Base-by-base conservation (phyloP, 1,284 basidiomycete genomes). In the Leccinum glutinopallens region DNA sequence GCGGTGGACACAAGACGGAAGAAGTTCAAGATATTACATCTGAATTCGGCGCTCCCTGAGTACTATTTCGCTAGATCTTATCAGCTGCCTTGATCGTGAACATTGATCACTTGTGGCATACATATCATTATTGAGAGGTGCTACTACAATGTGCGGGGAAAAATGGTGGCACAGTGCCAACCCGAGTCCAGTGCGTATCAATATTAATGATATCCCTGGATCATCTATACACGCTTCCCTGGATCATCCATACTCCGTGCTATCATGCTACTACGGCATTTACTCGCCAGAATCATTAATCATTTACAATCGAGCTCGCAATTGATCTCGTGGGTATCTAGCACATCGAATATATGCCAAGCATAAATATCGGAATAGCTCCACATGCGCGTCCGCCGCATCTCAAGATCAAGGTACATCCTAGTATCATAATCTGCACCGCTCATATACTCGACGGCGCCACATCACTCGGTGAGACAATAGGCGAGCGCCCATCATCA, bases 211-310 rank as follows among this genome's bases (percentile, higher is more conserved):
- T 46, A n/a, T 46, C n/a, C 43, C n/a, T 29, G 29, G 29, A 29
- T 29, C 29, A 29, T 29, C 29, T 29, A 29, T 29, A 5, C 29
- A 29, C 29, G 29, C 29, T 29, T 29, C 29, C 29, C 29, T 29
- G 29, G 25, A 3, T 22, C 25, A 25, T 32, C 63, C 72, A 39
- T 65, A 72, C 22, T 22, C 2, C 1, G 65, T 71, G 32, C 61
- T 69, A 8, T 62, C 71, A 35, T 49, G 12, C 33, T 68, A 61
- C 19, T 60, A 62, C 15, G 35, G 5, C 15, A 41, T 41, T 41
- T 41, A 41, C 39, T 41, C 13, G 57, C 7, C 58, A 7, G 13
- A 58, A 59, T 37, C 35, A 25, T 51, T 54, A 1, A n/a, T 59
- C 19, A 22, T 25, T 13, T 7, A 49, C 19, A 49, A 49, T 19